Base-by-base conservation (phyloP, 2,329 filamentous ascomycete species). In the Escovopsis sp. region DNA sequence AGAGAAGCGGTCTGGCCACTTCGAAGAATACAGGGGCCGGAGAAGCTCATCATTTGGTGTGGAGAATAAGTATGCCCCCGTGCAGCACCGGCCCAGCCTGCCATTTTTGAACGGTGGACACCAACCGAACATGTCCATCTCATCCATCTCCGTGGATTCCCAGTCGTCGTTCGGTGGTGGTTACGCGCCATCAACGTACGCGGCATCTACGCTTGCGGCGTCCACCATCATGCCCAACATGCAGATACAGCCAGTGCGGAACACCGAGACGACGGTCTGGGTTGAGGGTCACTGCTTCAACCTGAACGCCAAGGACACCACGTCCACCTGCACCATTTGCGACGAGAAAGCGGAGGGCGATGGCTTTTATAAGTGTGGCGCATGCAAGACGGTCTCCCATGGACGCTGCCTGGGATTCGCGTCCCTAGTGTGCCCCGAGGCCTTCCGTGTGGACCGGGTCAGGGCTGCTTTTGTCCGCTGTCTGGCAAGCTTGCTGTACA, bases 1-100 rank as follows among this genome's bases (percentile, higher is more conserved):
- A 29, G 91, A 96, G 63, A 98, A 96, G 66, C 77, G 89, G 40
- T 96, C 91, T 3, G 88, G 84, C 2, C 86, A 95, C 57, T 94
- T 96, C 51, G 59, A 60, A n/a, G 84, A 91, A 53, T 76, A 81
- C 47, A 65, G 72, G 49, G 82, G 82, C n/a, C 76, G 88, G 45
- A 77, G 89, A 49, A 95, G 88, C 64, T 94, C 88, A n/a, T 94
- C 88, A 1, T 93, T 94, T 60, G 84, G 81, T 27, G 70, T 88
- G 55, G 84, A 85, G 50, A 30, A 4, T 9, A 79, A 78, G 57
- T 72, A 79, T 50, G 71, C 71, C 32, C 76, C 79, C 1, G 62
- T 81, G 15, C 27, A 30, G 27, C 74, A 84, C 50, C 71, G 81
- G 35, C 81, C 83, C 5, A 84, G 76, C 57, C 65, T 80, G 29